Percentiles rank a stretch among this genome's conserved stretches.
Evolutionary conservation across 139 green algal species (phyloP).

Genomic region (Volvox reticuliferus): DNA sequence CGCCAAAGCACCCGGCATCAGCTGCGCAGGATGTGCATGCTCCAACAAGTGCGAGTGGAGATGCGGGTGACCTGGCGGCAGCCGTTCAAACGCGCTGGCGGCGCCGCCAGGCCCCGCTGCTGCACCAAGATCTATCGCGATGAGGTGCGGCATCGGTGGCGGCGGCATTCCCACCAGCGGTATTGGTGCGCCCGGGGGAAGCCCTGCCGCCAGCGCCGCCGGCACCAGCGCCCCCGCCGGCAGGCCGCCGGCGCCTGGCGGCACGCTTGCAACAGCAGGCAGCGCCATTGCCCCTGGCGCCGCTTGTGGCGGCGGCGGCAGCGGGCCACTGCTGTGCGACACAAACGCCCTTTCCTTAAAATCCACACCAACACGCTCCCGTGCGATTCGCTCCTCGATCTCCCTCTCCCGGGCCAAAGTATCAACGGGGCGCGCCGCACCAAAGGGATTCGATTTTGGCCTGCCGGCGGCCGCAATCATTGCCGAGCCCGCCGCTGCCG

Average conservation of each 20-base stretch:
- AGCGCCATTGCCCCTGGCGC: not conserved
- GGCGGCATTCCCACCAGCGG: not conserved
- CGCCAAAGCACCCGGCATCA: not conserved
- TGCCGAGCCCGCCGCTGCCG: too few species aligned
- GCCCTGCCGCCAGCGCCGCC: not conserved
- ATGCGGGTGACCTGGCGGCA: conserved; percentile 2
- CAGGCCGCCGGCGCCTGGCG: conserved; percentile 5
- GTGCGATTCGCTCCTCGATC: conserved; percentile 46
- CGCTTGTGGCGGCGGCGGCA: not conserved
- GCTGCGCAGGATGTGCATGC: not conserved
- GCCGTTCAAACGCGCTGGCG: not conserved
- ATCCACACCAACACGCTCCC: conserved; percentile 10
- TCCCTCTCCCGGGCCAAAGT: conserved; percentile 43
- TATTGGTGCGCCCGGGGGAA: not conserved
- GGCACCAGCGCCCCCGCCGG: not conserved
- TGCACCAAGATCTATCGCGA: not conserved
- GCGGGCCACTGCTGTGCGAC: not conserved
- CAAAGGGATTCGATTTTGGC: conserved; percentile 54
- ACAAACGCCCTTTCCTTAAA: conserved; percentile 5
- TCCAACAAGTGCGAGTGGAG: conserved; percentile 26
- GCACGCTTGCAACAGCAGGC: not conserved
- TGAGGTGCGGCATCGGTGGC: not conserved
- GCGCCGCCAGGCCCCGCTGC: not conserved
- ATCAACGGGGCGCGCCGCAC: conserved; percentile 47
- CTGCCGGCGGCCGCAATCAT: conserved; percentile 19